A percentile compares a stretch with the other conserved stretches of the same genome.
Conservation (phyloP, 2,329 filamentous ascomycete genomes). For the Xylariaceae sp. region DNA sequence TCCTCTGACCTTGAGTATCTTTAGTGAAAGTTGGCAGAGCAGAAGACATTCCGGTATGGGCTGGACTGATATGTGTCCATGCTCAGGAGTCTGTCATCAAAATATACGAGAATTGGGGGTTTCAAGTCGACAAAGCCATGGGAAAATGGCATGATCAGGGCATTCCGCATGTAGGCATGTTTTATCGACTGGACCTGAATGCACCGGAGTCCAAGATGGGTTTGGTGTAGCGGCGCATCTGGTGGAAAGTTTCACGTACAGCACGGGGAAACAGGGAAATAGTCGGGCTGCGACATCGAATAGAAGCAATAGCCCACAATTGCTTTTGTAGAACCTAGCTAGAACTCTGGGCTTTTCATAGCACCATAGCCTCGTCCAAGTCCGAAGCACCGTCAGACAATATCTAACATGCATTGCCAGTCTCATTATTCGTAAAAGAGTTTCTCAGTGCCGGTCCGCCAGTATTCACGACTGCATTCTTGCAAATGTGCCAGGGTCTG, state of each 20-base stretch:
- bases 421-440: neutral
- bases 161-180: constrained; percentile 85
- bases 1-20: too few relatives aligned
- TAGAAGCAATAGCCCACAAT: too few relatives aligned
- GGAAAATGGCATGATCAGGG: constrained; percentile 79
- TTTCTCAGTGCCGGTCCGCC: constrained; percentile 3
- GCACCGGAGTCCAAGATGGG: constrained; percentile 14
- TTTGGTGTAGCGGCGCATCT: too few relatives aligned
- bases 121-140: constrained; percentile 65
- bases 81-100: constrained; percentile 62
- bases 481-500: constrained; percentile 8
- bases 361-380: neutral
- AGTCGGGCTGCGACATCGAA: too few relatives aligned
- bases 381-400: neutral
- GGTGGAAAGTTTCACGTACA: too few relatives aligned
- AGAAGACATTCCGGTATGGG: constrained; percentile 55
- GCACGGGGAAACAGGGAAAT: too few relatives aligned
- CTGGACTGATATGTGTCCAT: constrained; percentile 72
- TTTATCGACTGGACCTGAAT: constrained; percentile 39
- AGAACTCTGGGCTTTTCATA: too few relatives aligned
- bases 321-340: too few relatives aligned
- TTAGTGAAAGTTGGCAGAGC: constrained; percentile 33
- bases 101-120: constrained; percentile 68
- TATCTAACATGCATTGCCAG: neutral
- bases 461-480: constrained; percentile 13